Evolutionary conservation across 106 monocot genomes (phyloP).

Genomic region (Dendrobium chrysotoxum): DNA sequence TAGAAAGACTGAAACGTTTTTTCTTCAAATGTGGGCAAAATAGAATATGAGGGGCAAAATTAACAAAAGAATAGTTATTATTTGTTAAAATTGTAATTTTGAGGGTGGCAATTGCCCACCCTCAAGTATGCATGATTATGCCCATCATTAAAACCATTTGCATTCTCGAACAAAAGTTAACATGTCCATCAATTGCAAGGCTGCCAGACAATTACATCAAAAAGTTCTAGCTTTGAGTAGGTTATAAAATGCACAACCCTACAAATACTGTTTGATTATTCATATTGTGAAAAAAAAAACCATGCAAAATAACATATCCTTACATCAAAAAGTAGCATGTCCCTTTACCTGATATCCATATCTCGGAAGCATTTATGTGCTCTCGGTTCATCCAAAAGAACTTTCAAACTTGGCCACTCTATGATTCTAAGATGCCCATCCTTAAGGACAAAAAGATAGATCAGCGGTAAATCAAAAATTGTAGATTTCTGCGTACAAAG

Average conservation of each 20-base stretch:
- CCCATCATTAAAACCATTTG: neutral
- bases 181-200: neutral
- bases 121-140: too few relatives aligned
- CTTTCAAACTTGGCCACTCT: constrained; percentile 67
- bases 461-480: neutral
- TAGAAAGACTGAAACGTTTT: too few relatives aligned
- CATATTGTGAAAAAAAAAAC: neutral
- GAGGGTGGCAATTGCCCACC: too few relatives aligned
- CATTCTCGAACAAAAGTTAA: neutral
- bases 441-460: constrained; percentile 35
- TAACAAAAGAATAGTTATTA: too few relatives aligned
- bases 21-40: too few relatives aligned
- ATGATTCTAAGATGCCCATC: constrained; percentile 88
- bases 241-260: neutral
- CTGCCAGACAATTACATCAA: neutral
- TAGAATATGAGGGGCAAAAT: too few relatives aligned
- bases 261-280: neutral
- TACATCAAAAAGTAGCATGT: neutral
- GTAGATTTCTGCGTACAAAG: neutral
- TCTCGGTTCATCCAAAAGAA: constrained; percentile 84
- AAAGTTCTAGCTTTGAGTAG: neutral
- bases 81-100: too few relatives aligned
- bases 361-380: constrained; percentile 92
- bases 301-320: too few relatives aligned
- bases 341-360: constrained; percentile 88